phyloP scores from a whole-genome alignment of 768 basidiomycete genomes.

The Russula earlei region DNA sequence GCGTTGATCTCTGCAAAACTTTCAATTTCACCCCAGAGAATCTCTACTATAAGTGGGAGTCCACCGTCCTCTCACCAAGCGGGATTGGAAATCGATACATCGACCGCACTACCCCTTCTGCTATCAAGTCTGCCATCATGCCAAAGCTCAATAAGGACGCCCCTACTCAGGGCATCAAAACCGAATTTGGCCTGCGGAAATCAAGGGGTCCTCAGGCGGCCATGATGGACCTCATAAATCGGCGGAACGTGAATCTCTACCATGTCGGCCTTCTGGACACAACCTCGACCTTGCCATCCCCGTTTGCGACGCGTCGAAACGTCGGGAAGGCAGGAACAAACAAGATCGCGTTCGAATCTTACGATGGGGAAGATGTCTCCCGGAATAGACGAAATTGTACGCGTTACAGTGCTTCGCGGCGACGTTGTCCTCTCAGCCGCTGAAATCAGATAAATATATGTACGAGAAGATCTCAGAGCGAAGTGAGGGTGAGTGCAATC shows the following conservation, averaged over 20 bases:
- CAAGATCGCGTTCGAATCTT: slow-evolving; percentile 5
- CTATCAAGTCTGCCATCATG: slow-evolving; percentile 6
- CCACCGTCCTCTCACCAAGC: slow-evolving; percentile 21
- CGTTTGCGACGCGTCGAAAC: not conserved
- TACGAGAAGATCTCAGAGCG: slow-evolving; percentile 83
- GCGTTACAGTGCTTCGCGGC: slow-evolving; percentile 20
- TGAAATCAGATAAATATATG: slow-evolving; percentile 70
- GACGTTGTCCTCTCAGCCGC: not conserved
- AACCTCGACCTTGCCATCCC: not conserved
- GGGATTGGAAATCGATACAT: slow-evolving; percentile 16
- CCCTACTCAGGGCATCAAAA: not conserved
- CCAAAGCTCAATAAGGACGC: slow-evolving; percentile 1
- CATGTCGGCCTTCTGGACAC: slow-evolving; percentile 12
- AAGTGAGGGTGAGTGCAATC: slow-evolving; percentile 52
- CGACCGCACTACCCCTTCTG: slow-evolving; percentile 8
- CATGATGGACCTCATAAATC: slow-evolving; percentile 24
- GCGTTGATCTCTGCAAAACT: slow-evolving; percentile 53
- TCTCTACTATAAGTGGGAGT: slow-evolving; percentile 65
- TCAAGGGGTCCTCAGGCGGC: not conserved
- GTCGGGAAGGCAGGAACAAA: slow-evolving; percentile 6
- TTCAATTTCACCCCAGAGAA: slow-evolving; percentile 44
- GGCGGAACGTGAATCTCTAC: slow-evolving; percentile 22
- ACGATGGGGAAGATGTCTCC: slow-evolving; percentile 10
- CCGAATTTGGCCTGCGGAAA: not conserved
- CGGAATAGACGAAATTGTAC: slow-evolving; percentile 47